phyloP scores from a whole-genome alignment of 2,329 filamentous ascomycete species.

The Tolypocladium paradoxum region DNA sequence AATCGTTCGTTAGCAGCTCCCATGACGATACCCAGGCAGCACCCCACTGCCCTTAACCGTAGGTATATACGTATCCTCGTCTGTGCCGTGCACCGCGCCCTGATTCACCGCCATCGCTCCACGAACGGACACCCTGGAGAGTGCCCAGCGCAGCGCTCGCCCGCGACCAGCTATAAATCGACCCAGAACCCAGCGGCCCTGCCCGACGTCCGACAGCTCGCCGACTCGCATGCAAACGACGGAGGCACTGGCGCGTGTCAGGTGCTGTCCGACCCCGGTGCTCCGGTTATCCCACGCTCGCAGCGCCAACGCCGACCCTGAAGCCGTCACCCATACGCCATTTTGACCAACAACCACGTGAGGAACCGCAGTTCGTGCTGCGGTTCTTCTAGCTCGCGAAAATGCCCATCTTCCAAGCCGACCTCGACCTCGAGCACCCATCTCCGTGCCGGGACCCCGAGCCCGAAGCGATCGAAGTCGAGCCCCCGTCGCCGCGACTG shows the following conservation, averaged over 20 bases:
- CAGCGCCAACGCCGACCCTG: not conserved
- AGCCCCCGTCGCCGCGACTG: conserved; percentile 7
- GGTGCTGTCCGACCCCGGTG: too few species aligned
- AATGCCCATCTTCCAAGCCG: conserved; percentile 51
- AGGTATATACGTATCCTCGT: not conserved
- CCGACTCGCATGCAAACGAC: not conserved
- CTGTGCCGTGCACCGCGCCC: not conserved
- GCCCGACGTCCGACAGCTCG: not conserved
- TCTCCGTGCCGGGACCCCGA: conserved; percentile 10
- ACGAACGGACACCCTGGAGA: not conserved
- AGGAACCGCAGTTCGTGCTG: conserved; percentile 19
- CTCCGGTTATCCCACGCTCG: not conserved
- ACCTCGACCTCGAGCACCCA: conserved; percentile 27
- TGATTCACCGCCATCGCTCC: not conserved
- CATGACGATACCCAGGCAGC: not conserved
- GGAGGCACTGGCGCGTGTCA: not conserved
- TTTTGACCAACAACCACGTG: conserved; percentile 6
- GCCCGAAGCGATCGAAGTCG: conserved; percentile 9
- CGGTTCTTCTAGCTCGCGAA: conserved; percentile 15
- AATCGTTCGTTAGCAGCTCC: not conserved
- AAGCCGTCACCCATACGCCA: not conserved
- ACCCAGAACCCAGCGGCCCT: not conserved
- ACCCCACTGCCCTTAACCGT: not conserved
- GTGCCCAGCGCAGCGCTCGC: not conserved
- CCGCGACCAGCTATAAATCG: not conserved